Conservation (phyloP, 2,329 filamentous ascomycete genomes). For the Fusarium guadeloupense region DNA sequence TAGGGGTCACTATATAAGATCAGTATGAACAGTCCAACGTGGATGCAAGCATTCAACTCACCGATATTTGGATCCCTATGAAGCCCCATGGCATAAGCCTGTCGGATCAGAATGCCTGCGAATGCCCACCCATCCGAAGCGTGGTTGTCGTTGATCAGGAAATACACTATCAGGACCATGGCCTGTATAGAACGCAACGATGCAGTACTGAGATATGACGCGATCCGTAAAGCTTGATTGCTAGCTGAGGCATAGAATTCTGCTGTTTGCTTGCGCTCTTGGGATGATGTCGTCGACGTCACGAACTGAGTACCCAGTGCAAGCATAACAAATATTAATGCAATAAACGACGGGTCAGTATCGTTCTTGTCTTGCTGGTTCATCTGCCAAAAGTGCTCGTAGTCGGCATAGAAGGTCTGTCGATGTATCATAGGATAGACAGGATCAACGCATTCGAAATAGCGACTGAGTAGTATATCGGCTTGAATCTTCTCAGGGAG, state of each 20-base stretch:
- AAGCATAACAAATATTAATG: slow-evolving; percentile 79
- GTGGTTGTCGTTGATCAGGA: slow-evolving; percentile 87
- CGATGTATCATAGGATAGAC: slow-evolving; percentile 84
- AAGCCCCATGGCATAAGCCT: slow-evolving; percentile 83
- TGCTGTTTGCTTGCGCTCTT: slow-evolving; percentile 76
- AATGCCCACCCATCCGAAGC: slow-evolving; percentile 86
- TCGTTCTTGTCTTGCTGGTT: slow-evolving; percentile 64
- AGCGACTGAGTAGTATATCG: slow-evolving; percentile 71
- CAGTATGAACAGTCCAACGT: slow-evolving; percentile 26
- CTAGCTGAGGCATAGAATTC: slow-evolving; percentile 85
- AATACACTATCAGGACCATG: slow-evolving; percentile 83
- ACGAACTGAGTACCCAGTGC: slow-evolving; percentile 84
- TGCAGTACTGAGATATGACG: slow-evolving; percentile 79
- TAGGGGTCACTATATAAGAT: slow-evolving; percentile 62
- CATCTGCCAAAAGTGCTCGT: slow-evolving; percentile 79
- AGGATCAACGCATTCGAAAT: slow-evolving; percentile 78
- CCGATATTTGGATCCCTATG: slow-evolving; percentile 81
- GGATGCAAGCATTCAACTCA: slow-evolving; percentile 41
- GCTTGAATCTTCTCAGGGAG: slow-evolving; percentile 80
- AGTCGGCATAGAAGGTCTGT: slow-evolving; percentile 79
- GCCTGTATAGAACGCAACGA: slow-evolving; percentile 78
- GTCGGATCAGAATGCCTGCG: slow-evolving; percentile 78
- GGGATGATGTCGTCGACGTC: slow-evolving; percentile 60
- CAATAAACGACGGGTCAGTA: slow-evolving; percentile 74
- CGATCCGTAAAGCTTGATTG: slow-evolving; percentile 79